Base-by-base conservation (phyloP, 768 basidiomycete species). In the Austroboletus eburneus region DNA sequence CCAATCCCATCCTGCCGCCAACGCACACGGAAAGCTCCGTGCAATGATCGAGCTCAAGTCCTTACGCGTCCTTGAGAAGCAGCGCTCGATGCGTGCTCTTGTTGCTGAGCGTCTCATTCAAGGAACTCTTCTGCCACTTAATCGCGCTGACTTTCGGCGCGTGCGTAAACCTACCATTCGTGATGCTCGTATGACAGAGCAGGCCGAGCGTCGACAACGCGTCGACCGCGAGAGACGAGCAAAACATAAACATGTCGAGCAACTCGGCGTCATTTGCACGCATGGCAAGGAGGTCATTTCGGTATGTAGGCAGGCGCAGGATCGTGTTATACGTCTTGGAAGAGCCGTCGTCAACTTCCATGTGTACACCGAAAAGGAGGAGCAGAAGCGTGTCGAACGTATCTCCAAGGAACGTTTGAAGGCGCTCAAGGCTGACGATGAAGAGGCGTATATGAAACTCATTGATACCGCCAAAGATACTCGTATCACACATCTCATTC, bases 401-500 rank as follows among this genome's bases (percentile, higher is more conserved):
- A 83, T 99, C 37, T 84, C 88, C 38, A 98, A 98, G 73, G 96
- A 98, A 67, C 92, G 94, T 89, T 72, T 99, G 53, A 92, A 90
- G 72, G 96, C 95, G 8, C 82, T 98, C 56, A 93, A 95, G 70
- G 88, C 88, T 23, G 94, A 98, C 62, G 95, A 99, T 72, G 96
- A 99, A 73, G 96, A 97, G 69, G 94, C 91, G n/a, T 99, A 99
- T 69, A 86, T 97, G 81, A 93, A 93, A 64, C 87, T 99, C 59
- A 91, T 99, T 59, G 96, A 98, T 66, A 96, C 94, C 16, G 95
- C 95, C 48, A 99, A 99, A 67, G 96, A 99, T 60, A 97, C 95
- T 9, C 87, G 96, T 68, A 97, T 99, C 69, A 96, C 94, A 1
- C 96, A 98, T 69, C 74, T 98, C 22, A 74, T 99, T 46, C 77